phyloP scores from a whole-genome alignment of 768 basidiomycete species.

The Mycena indigotica region DNA sequence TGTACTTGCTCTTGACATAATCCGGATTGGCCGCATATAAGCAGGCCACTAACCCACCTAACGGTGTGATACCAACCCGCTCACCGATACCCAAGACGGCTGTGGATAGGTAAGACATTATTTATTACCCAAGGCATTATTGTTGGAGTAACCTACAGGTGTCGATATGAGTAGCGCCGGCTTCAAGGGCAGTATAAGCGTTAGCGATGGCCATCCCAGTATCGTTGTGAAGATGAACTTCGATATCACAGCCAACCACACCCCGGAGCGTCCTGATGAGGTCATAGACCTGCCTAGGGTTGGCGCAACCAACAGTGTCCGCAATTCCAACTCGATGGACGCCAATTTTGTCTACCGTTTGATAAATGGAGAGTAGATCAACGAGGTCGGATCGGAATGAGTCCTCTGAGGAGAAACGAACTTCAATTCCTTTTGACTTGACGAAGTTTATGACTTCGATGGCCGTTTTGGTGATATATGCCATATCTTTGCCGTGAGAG shows the following conservation, averaged over 20 bases:
- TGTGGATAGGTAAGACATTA: slow-evolving; percentile 32
- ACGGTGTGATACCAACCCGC: slow-evolving; percentile 97
- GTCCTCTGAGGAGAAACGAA: slow-evolving; percentile 99
- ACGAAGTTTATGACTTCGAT: slow-evolving; percentile 99
- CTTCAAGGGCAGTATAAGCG: slow-evolving; percentile 96
- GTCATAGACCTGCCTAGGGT: slow-evolving; percentile 98
- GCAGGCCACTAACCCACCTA: slow-evolving; percentile 95
- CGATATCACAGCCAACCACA: slow-evolving; percentile 97
- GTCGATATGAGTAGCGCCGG: slow-evolving; percentile 98
- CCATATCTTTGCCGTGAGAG: slow-evolving; percentile 99
- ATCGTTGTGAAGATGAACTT: slow-evolving; percentile 97
- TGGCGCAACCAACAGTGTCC: slow-evolving; percentile 98
- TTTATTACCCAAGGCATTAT: too few species aligned
- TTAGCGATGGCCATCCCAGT: slow-evolving; percentile 99
- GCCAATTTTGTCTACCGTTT: slow-evolving; percentile 98
- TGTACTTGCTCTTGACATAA: slow-evolving; percentile 99
- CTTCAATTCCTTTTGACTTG: slow-evolving; percentile 99
- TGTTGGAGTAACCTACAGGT: slow-evolving; percentile 62
- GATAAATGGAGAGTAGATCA: slow-evolving; percentile 97
- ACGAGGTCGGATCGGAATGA: slow-evolving; percentile 99
- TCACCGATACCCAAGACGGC: slow-evolving; percentile 98
- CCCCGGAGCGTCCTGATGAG: slow-evolving; percentile 94
- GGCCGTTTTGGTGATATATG: slow-evolving; percentile 98
- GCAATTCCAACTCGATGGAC: slow-evolving; percentile 99
- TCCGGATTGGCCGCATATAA: slow-evolving; percentile 97